phyloP scores from a whole-genome alignment of 768 basidiomycete species.

The Lentinula lateritia region DNA sequence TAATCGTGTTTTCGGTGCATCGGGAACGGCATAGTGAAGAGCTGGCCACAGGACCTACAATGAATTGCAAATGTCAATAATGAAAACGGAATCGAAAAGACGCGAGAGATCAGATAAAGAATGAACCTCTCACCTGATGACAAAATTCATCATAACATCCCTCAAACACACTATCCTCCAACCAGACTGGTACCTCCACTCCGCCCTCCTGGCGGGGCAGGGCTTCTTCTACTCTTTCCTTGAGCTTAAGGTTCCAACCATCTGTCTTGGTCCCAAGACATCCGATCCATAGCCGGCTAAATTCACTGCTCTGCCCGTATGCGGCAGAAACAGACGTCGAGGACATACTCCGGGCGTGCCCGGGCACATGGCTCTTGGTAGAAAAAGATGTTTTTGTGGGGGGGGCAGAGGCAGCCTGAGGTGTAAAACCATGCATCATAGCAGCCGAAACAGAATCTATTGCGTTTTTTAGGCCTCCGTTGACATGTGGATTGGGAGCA shows the following conservation, averaged over 20 bases:
- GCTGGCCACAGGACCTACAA: slow-evolving; percentile 73
- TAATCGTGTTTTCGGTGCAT: slow-evolving; percentile 78
- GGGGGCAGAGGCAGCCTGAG: background rate
- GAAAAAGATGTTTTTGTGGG: background rate
- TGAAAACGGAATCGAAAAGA: slow-evolving; percentile 10
- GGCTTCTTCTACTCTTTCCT: background rate
- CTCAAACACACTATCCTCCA: slow-evolving; percentile 73
- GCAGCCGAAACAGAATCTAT: slow-evolving; percentile 30
- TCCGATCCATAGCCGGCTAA: slow-evolving; percentile 56
- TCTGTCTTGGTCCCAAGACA: slow-evolving; percentile 73
- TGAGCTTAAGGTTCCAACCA: slow-evolving; percentile 18
- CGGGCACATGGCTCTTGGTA: background rate
- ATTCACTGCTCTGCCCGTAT: slow-evolving; percentile 44
- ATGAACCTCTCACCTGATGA: slow-evolving; percentile 48
- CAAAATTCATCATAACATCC: slow-evolving; percentile 84
- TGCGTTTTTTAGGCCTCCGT: slow-evolving; percentile 83
- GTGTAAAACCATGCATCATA: background rate
- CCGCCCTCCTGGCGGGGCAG: slow-evolving; percentile 8
- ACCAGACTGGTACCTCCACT: slow-evolving; percentile 61
- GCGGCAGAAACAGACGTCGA: background rate
- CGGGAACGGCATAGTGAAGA: slow-evolving; percentile 81
- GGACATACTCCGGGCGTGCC: slow-evolving; percentile 32
- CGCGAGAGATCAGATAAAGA: slow-evolving; percentile 13
- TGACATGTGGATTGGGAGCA: slow-evolving; percentile 64
- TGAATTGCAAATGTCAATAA: slow-evolving; percentile 11